These are phyloP conservation scores for Pseudophaeomoniella oleicola DNA, from an alignment of 2,329 filamentous ascomycete genomes.

Conservation along the genomic window DNA sequence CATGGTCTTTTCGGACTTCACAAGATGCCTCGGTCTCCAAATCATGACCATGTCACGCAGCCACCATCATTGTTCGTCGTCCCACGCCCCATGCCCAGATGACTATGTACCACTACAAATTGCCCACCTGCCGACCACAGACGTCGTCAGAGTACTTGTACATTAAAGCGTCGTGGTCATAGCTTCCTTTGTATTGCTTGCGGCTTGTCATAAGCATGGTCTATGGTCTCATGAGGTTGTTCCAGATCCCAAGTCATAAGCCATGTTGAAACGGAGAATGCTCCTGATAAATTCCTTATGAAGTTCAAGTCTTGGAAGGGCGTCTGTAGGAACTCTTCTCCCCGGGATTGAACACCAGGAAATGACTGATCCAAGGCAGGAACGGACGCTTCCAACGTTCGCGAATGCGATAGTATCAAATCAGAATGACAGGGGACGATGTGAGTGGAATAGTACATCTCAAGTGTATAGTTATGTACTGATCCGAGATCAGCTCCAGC, in stretches of 20 bases:
- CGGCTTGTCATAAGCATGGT: no score
- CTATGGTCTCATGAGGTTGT: no score
- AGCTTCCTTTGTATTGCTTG: no score
- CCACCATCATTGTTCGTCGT: no score
- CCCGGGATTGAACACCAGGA: background rate
- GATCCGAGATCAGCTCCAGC: background rate
- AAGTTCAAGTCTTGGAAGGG: background rate
- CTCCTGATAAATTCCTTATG: background rate
- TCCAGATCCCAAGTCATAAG: background rate
- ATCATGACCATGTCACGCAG: no score
- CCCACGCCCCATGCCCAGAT: no score
- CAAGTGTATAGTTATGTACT: background rate
- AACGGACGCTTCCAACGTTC: background rate
- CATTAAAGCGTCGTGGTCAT: no score
- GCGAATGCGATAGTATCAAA: background rate
- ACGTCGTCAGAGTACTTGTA: no score
- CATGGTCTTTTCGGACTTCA: no score
- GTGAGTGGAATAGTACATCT: background rate
- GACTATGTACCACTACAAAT: no score
- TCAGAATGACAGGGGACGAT: background rate
- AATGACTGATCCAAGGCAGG: background rate
- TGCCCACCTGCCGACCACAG: no score
- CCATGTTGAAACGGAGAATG: background rate
- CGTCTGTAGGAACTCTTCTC: background rate
- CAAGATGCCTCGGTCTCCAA: no score